A percentile compares a stretch with the other conserved stretches of the same genome.
These are phyloP conservation scores for Cryomyces antarcticus DNA, from an alignment of 495 filamentous ascomycete genomes.

Conservation along the genomic window DNA sequence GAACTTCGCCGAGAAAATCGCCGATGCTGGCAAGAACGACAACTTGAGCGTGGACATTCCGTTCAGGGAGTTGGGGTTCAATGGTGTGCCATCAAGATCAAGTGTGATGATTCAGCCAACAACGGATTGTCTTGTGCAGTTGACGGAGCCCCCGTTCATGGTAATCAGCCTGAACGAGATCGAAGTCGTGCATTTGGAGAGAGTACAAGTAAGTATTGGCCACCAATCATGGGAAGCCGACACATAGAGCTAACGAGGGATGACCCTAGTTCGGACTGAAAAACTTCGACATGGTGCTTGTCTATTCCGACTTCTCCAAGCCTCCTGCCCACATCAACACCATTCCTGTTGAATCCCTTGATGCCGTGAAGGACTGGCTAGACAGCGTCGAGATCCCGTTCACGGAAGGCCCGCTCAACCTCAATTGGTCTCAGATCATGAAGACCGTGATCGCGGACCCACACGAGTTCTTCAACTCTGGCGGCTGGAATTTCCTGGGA, in stretches of 20 bases:
- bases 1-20: constrained; percentile 90
- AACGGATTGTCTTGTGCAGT: constrained; percentile 92
- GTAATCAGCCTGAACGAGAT: constrained; percentile 89
- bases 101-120: constrained; percentile 91
- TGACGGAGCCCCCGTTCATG: constrained; percentile 92
- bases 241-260: neutral
- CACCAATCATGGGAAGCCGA: neutral
- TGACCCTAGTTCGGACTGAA: constrained; percentile 65
- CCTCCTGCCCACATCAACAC: constrained; percentile 88
- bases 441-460: constrained; percentile 91
- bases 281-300: constrained; percentile 96
- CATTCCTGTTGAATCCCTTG: constrained; percentile 85
- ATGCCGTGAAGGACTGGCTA: constrained; percentile 94
- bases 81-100: constrained; percentile 83
- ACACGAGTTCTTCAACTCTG: constrained; percentile 84
- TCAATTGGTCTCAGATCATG: constrained; percentile 99
- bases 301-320: constrained; percentile 88
- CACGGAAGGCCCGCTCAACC: constrained; percentile 85
- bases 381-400: constrained; percentile 87
- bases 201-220: constrained; percentile 45
- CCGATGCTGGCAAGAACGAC: constrained; percentile 68
- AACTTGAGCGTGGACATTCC: constrained; percentile 80
- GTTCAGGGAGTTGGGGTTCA: constrained; percentile 90
- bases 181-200: constrained; percentile 87
- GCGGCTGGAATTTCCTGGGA: constrained; percentile 84